phyloP scores from a whole-genome alignment of 331 rosid species.

The Malus hybrid region DNA sequence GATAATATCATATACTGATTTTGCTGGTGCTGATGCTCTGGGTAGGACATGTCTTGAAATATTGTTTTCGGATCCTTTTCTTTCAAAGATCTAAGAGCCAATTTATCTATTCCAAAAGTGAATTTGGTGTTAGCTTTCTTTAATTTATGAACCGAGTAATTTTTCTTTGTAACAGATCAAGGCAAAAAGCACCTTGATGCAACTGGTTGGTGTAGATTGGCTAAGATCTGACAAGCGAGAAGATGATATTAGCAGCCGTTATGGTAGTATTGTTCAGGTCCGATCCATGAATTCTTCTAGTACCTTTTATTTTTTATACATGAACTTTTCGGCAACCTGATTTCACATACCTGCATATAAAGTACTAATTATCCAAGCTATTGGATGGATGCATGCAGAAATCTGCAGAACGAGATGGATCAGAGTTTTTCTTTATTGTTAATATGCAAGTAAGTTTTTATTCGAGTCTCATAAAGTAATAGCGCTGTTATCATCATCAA shows the following conservation, averaged over 20 bases:
- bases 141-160: not conserved
- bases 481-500: not conserved
- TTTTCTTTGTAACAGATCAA: constrained; percentile 42
- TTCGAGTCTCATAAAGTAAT: not conserved
- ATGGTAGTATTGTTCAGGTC: constrained; percentile 69
- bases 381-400: constrained; percentile 39
- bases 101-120: not conserved
- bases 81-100: not conserved
- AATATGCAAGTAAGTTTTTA: constrained; percentile 65
- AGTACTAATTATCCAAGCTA: not conserved
- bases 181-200: constrained; percentile 62
- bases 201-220: constrained; percentile 88
- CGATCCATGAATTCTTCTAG: constrained; percentile 1
- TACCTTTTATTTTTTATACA: not conserved
- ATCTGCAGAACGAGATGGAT: constrained; percentile 52
- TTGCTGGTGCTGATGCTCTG: not conserved
- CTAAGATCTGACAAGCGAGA: constrained; percentile 50
- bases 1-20: not conserved
- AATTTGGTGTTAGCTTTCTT: not conserved
- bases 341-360: not conserved
- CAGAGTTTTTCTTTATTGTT: constrained; percentile 75
- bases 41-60: not conserved
- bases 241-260: constrained; percentile 70
- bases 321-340: not conserved
- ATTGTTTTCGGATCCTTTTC: not conserved